phyloP scores from a whole-genome alignment of 148 eudicot genomes.

The Chenopodium formosanum region DNA sequence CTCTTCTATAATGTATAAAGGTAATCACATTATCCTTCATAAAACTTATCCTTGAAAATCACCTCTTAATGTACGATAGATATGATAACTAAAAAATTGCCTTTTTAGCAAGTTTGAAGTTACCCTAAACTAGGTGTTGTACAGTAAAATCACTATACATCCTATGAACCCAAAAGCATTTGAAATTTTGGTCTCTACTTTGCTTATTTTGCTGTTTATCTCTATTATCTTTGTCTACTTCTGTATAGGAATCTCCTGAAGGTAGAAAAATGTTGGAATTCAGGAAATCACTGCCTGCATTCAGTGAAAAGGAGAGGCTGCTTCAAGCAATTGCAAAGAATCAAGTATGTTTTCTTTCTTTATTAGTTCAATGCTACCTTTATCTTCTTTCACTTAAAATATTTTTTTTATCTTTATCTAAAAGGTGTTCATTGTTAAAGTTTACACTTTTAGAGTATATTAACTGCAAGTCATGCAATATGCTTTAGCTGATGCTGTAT shows the following conservation, averaged over 20 bases:
- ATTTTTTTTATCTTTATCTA: too few relatives aligned
- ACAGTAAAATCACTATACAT: too few relatives aligned
- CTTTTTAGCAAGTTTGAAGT: too few relatives aligned
- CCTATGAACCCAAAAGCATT: too few relatives aligned
- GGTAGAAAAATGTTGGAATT: conserved; percentile 83
- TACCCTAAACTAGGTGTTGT: too few relatives aligned
- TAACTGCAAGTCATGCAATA: conserved; percentile 1
- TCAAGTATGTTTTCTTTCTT: conserved; percentile 53
- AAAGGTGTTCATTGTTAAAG: not conserved
- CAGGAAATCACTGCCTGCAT: conserved; percentile 87
- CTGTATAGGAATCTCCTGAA: conserved; percentile 88
- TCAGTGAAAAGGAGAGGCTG: conserved; percentile 85
- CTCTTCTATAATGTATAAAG: too few relatives aligned
- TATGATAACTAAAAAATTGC: too few relatives aligned
- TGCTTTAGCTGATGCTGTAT: not conserved
- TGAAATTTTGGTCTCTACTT: not conserved
- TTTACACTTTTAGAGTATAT: not conserved
- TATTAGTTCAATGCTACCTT: not conserved
- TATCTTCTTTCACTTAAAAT: too few relatives aligned
- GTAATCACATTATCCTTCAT: too few relatives aligned
- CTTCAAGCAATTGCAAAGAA: conserved; percentile 93
- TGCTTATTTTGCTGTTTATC: not conserved
- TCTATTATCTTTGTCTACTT: conserved; percentile 12
- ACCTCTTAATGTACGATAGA: too few relatives aligned
- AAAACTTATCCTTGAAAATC: too few relatives aligned